A percentile compares a stretch with the other conserved stretches of the same genome.
Evolutionary conservation across 345 rosid genomes (phyloP).

Genomic region (Hibiscus tridactylites): DNA sequence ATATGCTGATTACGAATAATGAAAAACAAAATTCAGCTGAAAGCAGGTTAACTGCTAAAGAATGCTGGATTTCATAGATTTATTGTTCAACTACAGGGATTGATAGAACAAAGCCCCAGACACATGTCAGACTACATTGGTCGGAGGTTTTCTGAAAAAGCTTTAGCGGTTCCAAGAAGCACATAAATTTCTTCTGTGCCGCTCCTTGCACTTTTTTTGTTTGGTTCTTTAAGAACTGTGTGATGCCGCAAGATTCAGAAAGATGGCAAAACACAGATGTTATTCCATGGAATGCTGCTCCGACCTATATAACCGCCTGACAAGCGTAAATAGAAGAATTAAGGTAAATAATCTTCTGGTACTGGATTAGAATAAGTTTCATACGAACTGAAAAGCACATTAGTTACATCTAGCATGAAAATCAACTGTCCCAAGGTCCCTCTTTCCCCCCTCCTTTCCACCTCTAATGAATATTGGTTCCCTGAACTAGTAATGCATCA

Average conservation of each 20-base stretch:
- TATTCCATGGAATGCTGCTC: slow-evolving; percentile 1
- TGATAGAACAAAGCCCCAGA: slow-evolving; percentile 1
- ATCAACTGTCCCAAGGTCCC: neutral
- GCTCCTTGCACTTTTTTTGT: neutral
- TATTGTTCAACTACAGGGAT: slow-evolving; percentile 13
- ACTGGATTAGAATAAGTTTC: neutral
- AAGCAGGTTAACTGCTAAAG: slow-evolving; percentile 4
- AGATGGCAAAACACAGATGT: slow-evolving; percentile 1
- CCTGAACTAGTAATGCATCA: neutral
- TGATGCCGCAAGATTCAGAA: neutral
- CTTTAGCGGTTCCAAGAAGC: neutral
- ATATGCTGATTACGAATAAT: neutral
- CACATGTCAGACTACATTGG: neutral
- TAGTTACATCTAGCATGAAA: neutral
- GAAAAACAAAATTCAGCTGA: neutral
- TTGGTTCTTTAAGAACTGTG: neutral
- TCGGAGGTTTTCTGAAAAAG: neutral
- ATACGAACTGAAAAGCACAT: neutral
- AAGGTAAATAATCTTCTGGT: neutral
- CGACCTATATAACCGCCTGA: slow-evolving; percentile 10
- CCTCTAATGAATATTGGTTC: neutral
- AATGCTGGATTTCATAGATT: slow-evolving; percentile 2
- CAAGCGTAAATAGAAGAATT: slow-evolving; percentile 2
- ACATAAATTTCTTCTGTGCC: neutral
- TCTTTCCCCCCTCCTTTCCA: neutral